Evolutionary conservation across 1,284 basidiomycete genomes (phyloP).

Genomic region (Cystobasidiaceae sp.): DNA sequence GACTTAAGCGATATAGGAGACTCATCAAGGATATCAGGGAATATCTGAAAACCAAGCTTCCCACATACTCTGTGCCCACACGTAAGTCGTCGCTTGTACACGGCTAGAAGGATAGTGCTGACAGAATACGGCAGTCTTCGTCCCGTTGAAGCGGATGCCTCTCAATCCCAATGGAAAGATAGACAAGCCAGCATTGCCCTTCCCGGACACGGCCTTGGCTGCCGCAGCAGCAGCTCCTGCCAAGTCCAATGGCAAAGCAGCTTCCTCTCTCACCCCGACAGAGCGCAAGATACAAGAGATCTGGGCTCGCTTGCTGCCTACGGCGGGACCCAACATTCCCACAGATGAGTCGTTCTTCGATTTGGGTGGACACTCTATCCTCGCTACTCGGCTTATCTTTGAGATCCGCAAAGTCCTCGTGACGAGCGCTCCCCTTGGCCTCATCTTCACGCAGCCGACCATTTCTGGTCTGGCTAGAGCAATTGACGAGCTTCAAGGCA

Average conservation of each 20-base stretch:
- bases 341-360: slow-evolving; percentile 97
- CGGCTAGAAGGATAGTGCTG: not conserved
- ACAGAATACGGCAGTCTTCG: slow-evolving; percentile 63
- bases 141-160: slow-evolving; percentile 91
- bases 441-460: slow-evolving; percentile 90
- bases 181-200: slow-evolving; percentile 96
- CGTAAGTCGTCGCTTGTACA: slow-evolving; percentile 51
- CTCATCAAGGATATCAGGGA: slow-evolving; percentile 92
- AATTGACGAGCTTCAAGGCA: slow-evolving; percentile 69
- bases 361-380: slow-evolving; percentile 95
- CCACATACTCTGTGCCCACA: slow-evolving; percentile 84
- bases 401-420: slow-evolving; percentile 92
- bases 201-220: slow-evolving; percentile 90
- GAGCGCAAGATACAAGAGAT: slow-evolving; percentile 74
- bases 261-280: slow-evolving; percentile 57
- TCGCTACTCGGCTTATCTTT: slow-evolving; percentile 94
- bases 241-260: slow-evolving; percentile 39
- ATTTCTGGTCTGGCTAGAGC: slow-evolving; percentile 72
- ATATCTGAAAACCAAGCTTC: slow-evolving; percentile 94
- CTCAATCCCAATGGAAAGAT: slow-evolving; percentile 99
- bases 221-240: slow-evolving; percentile 48
- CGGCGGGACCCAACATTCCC: slow-evolving; percentile 69
- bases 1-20: slow-evolving; percentile 73
- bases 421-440: slow-evolving; percentile 81
- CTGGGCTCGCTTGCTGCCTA: slow-evolving; percentile 79